Evolutionary conservation across 257 asterid genomes (phyloP), one percentile per base, ranked within the genome.

Genomic region (Nicotiana benthamiana): DNA sequence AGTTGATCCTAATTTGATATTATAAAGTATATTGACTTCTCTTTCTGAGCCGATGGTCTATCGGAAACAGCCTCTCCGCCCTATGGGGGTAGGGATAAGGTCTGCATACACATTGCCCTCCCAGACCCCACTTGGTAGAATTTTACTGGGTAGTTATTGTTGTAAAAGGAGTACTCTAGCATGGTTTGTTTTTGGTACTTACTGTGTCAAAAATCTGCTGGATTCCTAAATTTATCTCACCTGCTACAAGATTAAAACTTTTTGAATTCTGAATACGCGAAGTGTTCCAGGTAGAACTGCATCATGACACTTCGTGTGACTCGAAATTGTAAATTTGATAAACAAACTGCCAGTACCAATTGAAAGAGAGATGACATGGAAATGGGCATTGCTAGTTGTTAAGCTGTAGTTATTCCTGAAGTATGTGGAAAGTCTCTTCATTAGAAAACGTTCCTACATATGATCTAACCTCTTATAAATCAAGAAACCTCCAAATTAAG

Each of bases 101-200:
- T n/a, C n/a, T n/a, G n/a, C n/a, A n/a, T n/a, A n/a, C n/a, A n/a
- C n/a, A n/a, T n/a, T n/a, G n/a, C n/a, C n/a, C n/a, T n/a, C n/a
- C n/a, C n/a, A n/a, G n/a, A n/a, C n/a, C n/a, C n/a, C n/a, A n/a
- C n/a, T n/a, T n/a, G n/a, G n/a, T n/a, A n/a, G n/a, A n/a, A n/a
- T n/a, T n/a, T n/a, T n/a, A n/a, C n/a, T n/a, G n/a, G n/a, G n/a
- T n/a, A n/a, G n/a, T n/a, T n/a, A n/a, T n/a, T n/a, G n/a, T n/a
- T n/a, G n/a, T n/a, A n/a, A n/a, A n/a, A n/a, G n/a, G n/a, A n/a
- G n/a, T n/a, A n/a, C n/a, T n/a, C n/a, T 88, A 9, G 92, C 85
- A 51, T 94, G 98, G 98, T 94, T 87, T 65, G 13, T 90, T 80
- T 80, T 91, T 87, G 93, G 82, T 11, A 90, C 91, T 43, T 91